These are phyloP conservation scores for Umbilicus rupestris DNA, from an alignment of 164 flowering plant genomes.

Conservation along the genomic window DNA sequence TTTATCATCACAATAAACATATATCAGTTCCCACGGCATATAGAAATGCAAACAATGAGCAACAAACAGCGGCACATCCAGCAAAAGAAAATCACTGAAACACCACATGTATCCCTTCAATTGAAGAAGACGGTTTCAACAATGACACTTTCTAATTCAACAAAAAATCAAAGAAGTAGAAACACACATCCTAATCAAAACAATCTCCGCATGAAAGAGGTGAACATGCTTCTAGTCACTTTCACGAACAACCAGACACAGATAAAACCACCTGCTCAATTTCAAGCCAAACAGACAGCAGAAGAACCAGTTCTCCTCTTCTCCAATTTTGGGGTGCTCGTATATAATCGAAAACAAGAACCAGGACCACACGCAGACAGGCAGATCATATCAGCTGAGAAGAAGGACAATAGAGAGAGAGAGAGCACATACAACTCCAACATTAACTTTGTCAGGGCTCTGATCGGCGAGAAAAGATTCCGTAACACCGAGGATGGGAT, in stretches of 20 bases:
- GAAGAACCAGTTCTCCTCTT: too few relatives aligned
- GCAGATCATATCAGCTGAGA: slow-evolving; percentile 2
- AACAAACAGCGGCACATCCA: too few relatives aligned
- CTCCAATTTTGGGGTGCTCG: too few relatives aligned
- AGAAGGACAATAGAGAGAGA: background rate
- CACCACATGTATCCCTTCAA: background rate
- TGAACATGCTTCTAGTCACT: too few relatives aligned
- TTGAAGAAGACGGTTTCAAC: background rate
- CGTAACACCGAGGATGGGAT: slow-evolving; percentile 92
- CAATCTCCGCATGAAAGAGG: too few relatives aligned
- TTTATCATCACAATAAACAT: slow-evolving; percentile 1
- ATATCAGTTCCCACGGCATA: background rate
- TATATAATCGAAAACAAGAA: too few relatives aligned
- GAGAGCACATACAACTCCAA: slow-evolving; percentile 65
- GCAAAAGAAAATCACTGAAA: background rate
- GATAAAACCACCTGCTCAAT: too few relatives aligned
- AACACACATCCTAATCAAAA: too few relatives aligned
- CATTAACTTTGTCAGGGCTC: slow-evolving; percentile 73
- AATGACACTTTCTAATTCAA: background rate
- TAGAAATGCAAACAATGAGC: too few relatives aligned
- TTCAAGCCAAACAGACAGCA: too few relatives aligned
- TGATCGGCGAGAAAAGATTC: slow-evolving; percentile 90
- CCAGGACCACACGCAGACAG: background rate
- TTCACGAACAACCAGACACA: background rate
- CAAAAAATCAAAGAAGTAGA: too few relatives aligned